Evolutionary conservation across 495 filamentous ascomycete species (phyloP).

Genomic region (Podospora tetraspora): DNA sequence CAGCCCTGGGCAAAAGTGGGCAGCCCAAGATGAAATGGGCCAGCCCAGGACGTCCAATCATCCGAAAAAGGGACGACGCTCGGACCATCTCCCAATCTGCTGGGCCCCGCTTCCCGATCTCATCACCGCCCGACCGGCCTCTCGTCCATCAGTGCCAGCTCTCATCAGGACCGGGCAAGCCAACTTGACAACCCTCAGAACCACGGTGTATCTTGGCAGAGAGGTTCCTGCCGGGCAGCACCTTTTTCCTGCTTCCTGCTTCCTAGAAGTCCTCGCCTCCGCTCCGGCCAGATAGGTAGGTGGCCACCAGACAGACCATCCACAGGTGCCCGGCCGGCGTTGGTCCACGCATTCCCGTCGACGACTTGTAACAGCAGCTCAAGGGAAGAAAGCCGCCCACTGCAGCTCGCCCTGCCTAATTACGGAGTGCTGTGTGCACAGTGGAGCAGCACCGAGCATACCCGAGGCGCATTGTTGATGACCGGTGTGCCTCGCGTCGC

Average conservation of each 20-base stretch:
- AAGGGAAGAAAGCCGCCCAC: background rate
- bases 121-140: background rate
- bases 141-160: too few relatives aligned
- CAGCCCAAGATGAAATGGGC: background rate
- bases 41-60: too few relatives aligned
- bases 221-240: too few relatives aligned
- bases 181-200: too few relatives aligned
- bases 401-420: background rate
- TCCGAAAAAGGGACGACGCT: background rate
- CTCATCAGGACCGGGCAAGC: too few relatives aligned
- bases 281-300: too few relatives aligned
- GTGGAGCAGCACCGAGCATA: background rate
- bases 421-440: background rate
- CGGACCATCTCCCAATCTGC: background rate
- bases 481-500: background rate
- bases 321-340: too few relatives aligned
- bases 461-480: background rate
- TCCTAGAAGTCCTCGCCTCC: too few relatives aligned
- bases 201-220: background rate
- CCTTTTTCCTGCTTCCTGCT: background rate
- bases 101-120: background rate
- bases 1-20: background rate
- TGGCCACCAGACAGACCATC: too few relatives aligned
- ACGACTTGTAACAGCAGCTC: background rate
- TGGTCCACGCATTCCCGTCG: background rate